A percentile compares a stretch with the other conserved stretches of the same genome.
phyloP scores from a whole-genome alignment of 306 rosid genomes.

The Acacia melanoxylon region DNA sequence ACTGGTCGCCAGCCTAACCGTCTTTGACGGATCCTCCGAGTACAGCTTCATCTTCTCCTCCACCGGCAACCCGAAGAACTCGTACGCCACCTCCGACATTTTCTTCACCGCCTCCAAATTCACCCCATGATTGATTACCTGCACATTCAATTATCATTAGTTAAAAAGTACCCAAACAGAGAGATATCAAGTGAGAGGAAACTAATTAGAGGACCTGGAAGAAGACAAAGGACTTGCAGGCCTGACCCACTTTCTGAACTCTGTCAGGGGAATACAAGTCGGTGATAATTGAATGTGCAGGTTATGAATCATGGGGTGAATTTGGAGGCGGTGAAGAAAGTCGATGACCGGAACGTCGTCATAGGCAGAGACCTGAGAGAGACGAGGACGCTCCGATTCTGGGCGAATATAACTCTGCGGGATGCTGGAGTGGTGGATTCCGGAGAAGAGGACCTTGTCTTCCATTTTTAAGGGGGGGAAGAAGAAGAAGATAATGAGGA shows the following conservation, averaged over 20 bases:
- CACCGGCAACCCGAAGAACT: conserved; percentile 62
- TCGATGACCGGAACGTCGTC: conserved; percentile 75
- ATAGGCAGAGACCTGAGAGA: conserved; percentile 55
- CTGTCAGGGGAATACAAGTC: conserved; percentile 52
- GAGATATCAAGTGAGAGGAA: not conserved
- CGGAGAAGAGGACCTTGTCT: conserved; percentile 59
- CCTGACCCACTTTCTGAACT: conserved; percentile 51
- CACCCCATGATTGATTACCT: conserved; percentile 88
- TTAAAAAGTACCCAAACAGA: not conserved
- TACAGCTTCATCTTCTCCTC: conserved; percentile 90
- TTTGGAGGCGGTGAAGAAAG: too few species aligned
- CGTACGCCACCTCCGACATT: conserved; percentile 54
- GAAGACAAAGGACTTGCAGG: conserved; percentile 73
- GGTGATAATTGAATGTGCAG: too few species aligned
- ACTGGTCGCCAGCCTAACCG: conserved; percentile 76
- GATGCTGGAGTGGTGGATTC: conserved; percentile 43
- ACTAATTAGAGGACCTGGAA: conserved; percentile 61
- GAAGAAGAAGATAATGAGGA: not conserved
- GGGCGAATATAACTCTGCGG: conserved; percentile 78
- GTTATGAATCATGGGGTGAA: too few species aligned
- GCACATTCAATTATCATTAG: not conserved
- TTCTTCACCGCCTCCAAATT: conserved; percentile 44
- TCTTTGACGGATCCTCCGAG: conserved; percentile 85
- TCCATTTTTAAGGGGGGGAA: conserved; percentile 39
- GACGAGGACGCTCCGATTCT: conserved; percentile 79